Evolutionary conservation across 129 eudicot genomes (phyloP).

Genomic region (Flaveria sonorensis): DNA sequence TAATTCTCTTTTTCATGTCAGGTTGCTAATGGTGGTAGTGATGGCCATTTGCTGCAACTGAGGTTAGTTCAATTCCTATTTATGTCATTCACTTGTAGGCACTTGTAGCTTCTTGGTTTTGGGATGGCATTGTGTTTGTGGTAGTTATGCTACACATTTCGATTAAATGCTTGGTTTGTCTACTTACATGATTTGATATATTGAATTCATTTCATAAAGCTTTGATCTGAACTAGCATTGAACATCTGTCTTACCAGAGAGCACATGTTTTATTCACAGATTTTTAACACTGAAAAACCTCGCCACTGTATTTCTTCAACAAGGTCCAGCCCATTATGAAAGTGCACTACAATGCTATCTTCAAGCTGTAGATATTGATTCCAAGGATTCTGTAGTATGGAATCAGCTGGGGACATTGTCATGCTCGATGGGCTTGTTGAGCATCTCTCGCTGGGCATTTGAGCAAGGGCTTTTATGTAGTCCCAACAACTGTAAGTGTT

Average conservation of each 20-base stretch:
- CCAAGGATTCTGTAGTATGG: slow-evolving; percentile 95
- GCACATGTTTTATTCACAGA: slow-evolving; percentile 46
- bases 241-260: slow-evolving; percentile 3
- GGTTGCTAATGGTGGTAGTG: slow-evolving; percentile 75
- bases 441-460: slow-evolving; percentile 99
- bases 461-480: slow-evolving; percentile 96
- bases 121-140: slow-evolving; percentile 4
- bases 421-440: slow-evolving; percentile 87
- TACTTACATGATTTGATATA: not conserved
- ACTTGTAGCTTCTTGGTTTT: slow-evolving; percentile 25
- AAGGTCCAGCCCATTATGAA: slow-evolving; percentile 67
- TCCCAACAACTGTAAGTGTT: slow-evolving; percentile 88
- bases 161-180: slow-evolving; percentile 6
- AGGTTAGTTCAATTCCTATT: slow-evolving; percentile 46
- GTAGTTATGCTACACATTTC: slow-evolving; percentile 20
- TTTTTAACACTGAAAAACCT: slow-evolving; percentile 88
- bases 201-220: not conserved
- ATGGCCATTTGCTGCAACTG: slow-evolving; percentile 89
- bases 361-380: slow-evolving; percentile 97
- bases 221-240: slow-evolving; percentile 17
- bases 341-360: slow-evolving; percentile 85
- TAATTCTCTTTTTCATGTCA: slow-evolving; percentile 30
- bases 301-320: slow-evolving; percentile 86
- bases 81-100: slow-evolving; percentile 12
- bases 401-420: slow-evolving; percentile 93